phyloP scores from a whole-genome alignment of 495 filamentous ascomycete genomes.

The Collariella sp. region DNA sequence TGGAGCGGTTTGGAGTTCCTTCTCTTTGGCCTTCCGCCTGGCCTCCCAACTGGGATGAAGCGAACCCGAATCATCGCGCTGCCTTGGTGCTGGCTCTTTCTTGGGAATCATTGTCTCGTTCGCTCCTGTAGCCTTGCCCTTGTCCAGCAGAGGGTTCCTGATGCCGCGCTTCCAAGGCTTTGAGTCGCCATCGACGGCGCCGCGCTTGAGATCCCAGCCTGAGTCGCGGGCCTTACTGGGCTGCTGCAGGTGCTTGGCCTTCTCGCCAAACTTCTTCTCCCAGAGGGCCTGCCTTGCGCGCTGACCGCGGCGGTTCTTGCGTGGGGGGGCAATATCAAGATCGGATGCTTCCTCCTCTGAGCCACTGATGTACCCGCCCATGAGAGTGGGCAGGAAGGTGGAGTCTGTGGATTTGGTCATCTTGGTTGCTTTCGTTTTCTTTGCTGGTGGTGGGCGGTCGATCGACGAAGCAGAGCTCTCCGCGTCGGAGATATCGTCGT shows the following conservation, averaged over 20 bases:
- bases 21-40: slow-evolving; percentile 74
- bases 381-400: slow-evolving; percentile 79
- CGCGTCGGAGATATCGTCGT: slow-evolving; percentile 19
- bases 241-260: slow-evolving; percentile 27
- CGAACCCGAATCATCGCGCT: slow-evolving; percentile 52
- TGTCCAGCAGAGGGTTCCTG: slow-evolving; percentile 18
- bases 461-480: slow-evolving; percentile 20
- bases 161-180: slow-evolving; percentile 42
- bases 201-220: slow-evolving; percentile 47
- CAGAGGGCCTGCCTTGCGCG: slow-evolving; percentile 73
- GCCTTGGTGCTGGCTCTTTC: slow-evolving; percentile 16
- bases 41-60: slow-evolving; percentile 95
- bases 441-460: slow-evolving; percentile 33
- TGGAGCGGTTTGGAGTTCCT: slow-evolving; percentile 43
- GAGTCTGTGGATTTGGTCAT: slow-evolving; percentile 35
- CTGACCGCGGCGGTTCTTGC: slow-evolving; percentile 85
- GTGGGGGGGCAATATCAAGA: slow-evolving; percentile 37
- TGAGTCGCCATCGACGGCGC: slow-evolving; percentile 32
- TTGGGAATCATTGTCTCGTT: slow-evolving; percentile 7
- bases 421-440: slow-evolving; percentile 21
- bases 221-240: slow-evolving; percentile 26
- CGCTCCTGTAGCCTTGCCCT: neutral
- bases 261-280: slow-evolving; percentile 75
- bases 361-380: slow-evolving; percentile 88
- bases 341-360: slow-evolving; percentile 56